A percentile compares a stretch with the other conserved stretches of the same genome.
These are phyloP conservation scores for Jacaranda mimosifolia DNA, from an alignment of 257 asterid genomes.

Conservation along the genomic window DNA sequence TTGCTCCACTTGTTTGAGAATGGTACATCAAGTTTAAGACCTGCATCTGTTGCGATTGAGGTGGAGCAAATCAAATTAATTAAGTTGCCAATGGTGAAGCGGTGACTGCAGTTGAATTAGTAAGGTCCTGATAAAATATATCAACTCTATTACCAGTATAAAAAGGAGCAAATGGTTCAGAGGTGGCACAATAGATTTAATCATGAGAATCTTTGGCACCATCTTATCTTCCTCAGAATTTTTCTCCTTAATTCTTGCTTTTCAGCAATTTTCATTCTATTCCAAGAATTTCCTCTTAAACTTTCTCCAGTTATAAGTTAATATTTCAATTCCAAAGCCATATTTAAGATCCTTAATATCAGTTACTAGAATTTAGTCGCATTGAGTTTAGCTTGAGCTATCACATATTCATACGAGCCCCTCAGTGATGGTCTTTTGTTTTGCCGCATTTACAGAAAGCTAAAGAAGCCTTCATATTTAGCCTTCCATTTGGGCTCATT, in stretches of 20 bases:
- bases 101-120: neutral
- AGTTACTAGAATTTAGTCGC: conserved; percentile 8
- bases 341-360: conserved; percentile 8
- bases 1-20: conserved; percentile 4
- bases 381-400: neutral
- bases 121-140: neutral
- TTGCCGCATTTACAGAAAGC: neutral
- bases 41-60: neutral
- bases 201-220: neutral
- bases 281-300: neutral
- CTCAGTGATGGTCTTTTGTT: neutral
- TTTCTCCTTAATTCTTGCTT: neutral
- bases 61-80: conserved; percentile 5
- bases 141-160: neutral
- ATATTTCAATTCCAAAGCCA: conserved; percentile 1
- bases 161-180: neutral
- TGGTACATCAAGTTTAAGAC: neutral
- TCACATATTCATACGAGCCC: conserved; percentile 14
- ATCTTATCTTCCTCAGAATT: neutral
- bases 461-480: neutral
- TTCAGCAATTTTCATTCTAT: neutral
- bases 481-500: neutral
- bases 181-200: neutral
- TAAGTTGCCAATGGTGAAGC: neutral
- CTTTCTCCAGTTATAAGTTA: conserved; percentile 1